These are phyloP conservation scores for Ulmus americana DNA, from an alignment of 331 rosid species.

Conservation along the genomic window DNA sequence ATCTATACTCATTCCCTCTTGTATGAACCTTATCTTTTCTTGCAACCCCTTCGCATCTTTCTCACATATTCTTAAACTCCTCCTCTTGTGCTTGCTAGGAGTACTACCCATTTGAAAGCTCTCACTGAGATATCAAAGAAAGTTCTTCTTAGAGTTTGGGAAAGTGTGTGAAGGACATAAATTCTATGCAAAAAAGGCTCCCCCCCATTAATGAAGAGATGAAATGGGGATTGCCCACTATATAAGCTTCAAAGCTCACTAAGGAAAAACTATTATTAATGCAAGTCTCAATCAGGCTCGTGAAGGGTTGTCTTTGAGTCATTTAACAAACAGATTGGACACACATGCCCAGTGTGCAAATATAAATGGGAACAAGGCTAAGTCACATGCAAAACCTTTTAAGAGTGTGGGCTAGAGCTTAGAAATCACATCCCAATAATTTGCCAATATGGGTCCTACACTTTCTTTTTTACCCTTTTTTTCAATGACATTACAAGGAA, in stretches of 20 bases:
- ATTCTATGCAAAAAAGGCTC: constrained; percentile 10
- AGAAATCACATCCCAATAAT: constrained; percentile 33
- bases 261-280: constrained; percentile 25
- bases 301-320: constrained; percentile 23
- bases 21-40: constrained; percentile 43
- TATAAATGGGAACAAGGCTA: constrained; percentile 19
- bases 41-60: constrained; percentile 35
- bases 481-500: constrained; percentile 8
- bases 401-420: constrained; percentile 18
- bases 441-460: constrained; percentile 27
- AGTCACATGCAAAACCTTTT: constrained; percentile 42
- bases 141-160: constrained; percentile 19
- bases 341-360: constrained; percentile 30
- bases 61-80: constrained; percentile 15
- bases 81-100: constrained; percentile 43
- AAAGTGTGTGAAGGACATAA: constrained; percentile 24
- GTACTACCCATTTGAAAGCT: constrained; percentile 48
- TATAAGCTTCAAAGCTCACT: constrained; percentile 21
- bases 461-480: neutral
- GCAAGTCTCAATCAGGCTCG: constrained; percentile 32
- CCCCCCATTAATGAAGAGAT: constrained; percentile 19
- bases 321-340: constrained; percentile 24
- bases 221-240: constrained; percentile 9
- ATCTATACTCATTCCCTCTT: constrained; percentile 52
- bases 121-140: neutral